Percentiles rank a stretch among this genome's conserved stretches.
These are phyloP conservation scores for Bondarzewia mesenterica DNA, from an alignment of 1,284 basidiomycete genomes.

Conservation along the genomic window DNA sequence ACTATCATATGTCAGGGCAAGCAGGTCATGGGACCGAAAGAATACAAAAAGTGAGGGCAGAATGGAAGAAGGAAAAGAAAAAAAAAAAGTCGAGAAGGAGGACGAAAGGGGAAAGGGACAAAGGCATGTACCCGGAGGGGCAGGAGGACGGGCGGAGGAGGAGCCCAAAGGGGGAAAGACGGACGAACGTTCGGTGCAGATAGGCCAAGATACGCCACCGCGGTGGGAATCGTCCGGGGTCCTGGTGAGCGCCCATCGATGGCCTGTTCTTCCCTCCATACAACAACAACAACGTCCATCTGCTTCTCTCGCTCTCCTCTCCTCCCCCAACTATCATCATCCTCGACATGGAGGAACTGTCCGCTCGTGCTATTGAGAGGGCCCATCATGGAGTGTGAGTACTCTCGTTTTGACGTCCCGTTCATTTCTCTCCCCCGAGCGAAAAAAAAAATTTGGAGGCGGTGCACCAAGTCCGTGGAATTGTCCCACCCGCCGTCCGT, in stretches of 20 bases:
- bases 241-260: conserved; percentile 1
- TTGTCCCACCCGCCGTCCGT: not conserved
- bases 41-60: not conserved
- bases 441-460: not conserved
- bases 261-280: not conserved
- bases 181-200: not conserved
- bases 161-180: not conserved
- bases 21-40: not conserved
- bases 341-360: not conserved
- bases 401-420: not conserved
- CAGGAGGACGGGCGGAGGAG: not conserved
- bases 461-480: conserved; percentile 1
- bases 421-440: not conserved
- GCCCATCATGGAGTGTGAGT: conserved; percentile 1
- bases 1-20: no score
- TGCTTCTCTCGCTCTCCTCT: not conserved
- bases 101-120: not conserved
- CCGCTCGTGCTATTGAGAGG: not conserved
- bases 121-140: not conserved
- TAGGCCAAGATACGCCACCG: not conserved
- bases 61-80: not conserved
- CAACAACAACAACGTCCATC: not conserved
- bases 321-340: not conserved
- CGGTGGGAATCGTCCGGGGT: not conserved
- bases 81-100: not conserved